A percentile compares a stretch with the other conserved stretches of the same genome.
Evolutionary conservation across 2,329 filamentous ascomycete species (phyloP).

Genomic region (Atkinsonella texensis): DNA sequence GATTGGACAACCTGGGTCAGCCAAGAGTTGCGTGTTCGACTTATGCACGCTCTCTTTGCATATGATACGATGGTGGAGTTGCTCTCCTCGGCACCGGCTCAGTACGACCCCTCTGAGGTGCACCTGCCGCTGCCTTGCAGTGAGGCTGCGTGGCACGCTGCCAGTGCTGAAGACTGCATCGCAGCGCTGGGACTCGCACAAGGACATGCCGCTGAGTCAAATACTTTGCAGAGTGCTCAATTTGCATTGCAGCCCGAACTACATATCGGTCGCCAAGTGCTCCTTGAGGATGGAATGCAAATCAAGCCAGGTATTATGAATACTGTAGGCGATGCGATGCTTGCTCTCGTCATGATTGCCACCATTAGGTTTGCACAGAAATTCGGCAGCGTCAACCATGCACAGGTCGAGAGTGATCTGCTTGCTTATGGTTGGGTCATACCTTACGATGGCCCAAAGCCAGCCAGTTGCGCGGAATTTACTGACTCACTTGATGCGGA

Average conservation of each 20-base stretch:
- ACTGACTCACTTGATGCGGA: neutral
- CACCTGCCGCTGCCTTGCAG: slow-evolving; percentile 58
- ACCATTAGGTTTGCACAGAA: slow-evolving; percentile 38
- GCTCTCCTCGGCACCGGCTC: slow-evolving; percentile 57
- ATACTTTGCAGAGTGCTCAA: slow-evolving; percentile 47
- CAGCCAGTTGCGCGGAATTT: slow-evolving; percentile 10
- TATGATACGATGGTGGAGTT: slow-evolving; percentile 53
- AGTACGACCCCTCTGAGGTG: slow-evolving; percentile 53
- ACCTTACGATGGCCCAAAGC: slow-evolving; percentile 39
- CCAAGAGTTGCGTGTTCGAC: slow-evolving; percentile 55
- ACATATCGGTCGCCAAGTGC: slow-evolving; percentile 45
- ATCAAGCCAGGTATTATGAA: slow-evolving; percentile 1
- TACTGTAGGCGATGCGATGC: slow-evolving; percentile 1
- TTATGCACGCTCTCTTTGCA: slow-evolving; percentile 54
- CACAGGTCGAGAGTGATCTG: neutral
- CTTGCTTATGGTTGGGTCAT: slow-evolving; percentile 43
- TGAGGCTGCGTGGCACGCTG: slow-evolving; percentile 63
- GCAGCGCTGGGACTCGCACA: slow-evolving; percentile 49
- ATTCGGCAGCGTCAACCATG: neutral
- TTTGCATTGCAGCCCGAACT: slow-evolving; percentile 39
- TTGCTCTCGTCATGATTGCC: slow-evolving; percentile 40
- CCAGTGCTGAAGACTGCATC: slow-evolving; percentile 45
- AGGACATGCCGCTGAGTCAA: slow-evolving; percentile 33
- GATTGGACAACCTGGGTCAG: slow-evolving; percentile 57
- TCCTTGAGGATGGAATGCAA: slow-evolving; percentile 37